phyloP scores from a whole-genome alignment of 108 stramenopile species.

The Fragilariopsis cylindrus region DNA sequence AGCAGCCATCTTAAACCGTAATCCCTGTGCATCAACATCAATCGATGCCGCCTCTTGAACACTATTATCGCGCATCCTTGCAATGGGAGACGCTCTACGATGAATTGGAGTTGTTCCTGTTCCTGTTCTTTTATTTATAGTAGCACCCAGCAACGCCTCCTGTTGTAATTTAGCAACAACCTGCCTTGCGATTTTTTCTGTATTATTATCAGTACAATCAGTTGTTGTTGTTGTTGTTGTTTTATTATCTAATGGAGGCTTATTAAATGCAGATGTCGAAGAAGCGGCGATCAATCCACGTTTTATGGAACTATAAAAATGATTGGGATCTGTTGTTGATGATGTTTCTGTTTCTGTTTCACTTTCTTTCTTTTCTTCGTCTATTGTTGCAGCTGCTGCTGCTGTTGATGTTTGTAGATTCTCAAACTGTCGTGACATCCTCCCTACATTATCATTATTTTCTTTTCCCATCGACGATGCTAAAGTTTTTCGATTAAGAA shows the following conservation, averaged over 20 bases:
- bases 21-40: neutral
- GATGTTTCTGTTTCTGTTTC: neutral
- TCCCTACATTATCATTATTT: neutral
- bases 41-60: neutral
- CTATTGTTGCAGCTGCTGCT: neutral
- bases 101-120: neutral
- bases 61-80: neutral
- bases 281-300: neutral
- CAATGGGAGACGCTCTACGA: constrained; percentile 9
- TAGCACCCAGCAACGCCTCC: neutral
- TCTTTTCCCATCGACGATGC: no score
- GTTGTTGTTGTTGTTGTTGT: neutral
- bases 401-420: neutral
- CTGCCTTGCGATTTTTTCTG: neutral
- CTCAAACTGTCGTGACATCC: neutral
- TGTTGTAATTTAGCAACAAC: neutral
- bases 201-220: neutral
- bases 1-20: no score
- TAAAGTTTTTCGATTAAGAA: constrained; percentile 2
- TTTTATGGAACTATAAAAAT: neutral
- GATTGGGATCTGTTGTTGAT: neutral
- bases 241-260: neutral
- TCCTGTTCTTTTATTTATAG: neutral
- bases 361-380: neutral
- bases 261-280: neutral